Evolutionary conservation across 331 rosid genomes (phyloP).

Genomic region (Quercus phellos): DNA sequence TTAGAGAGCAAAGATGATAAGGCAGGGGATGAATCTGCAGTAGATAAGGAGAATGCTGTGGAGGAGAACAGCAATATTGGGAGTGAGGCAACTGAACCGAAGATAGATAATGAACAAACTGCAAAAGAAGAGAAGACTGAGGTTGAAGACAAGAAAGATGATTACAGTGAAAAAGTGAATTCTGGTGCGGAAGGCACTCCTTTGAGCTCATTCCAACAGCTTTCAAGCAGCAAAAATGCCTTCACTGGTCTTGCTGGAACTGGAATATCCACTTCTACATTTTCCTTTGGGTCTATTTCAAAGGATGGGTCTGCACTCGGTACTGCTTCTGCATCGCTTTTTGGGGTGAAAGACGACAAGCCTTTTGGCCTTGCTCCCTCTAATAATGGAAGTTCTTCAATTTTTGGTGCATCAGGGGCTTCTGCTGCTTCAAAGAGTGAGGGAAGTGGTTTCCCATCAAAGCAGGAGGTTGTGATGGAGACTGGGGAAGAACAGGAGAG

Average conservation of each 20-base stretch:
- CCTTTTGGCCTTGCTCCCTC: conserved; percentile 67
- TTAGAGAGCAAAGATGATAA: conserved; percentile 30
- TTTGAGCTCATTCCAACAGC: conserved; percentile 78
- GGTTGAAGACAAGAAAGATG: conserved; percentile 39
- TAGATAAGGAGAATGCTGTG: conserved; percentile 24
- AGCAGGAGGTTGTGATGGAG: conserved; percentile 82
- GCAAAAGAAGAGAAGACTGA: conserved; percentile 27
- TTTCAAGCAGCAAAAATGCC: conserved; percentile 88
- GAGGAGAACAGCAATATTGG: conserved; percentile 23
- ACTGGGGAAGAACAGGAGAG: conserved; percentile 93
- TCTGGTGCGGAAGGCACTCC: conserved; percentile 48
- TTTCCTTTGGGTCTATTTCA: conserved; percentile 68
- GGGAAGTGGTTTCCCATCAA: conserved; percentile 46
- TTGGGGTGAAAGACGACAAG: conserved; percentile 43
- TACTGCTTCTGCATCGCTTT: conserved; percentile 42
- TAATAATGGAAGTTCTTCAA: conserved; percentile 60
- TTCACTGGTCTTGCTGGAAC: conserved; percentile 93
- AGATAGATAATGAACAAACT: conserved; percentile 11
- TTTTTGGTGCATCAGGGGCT: conserved; percentile 48
- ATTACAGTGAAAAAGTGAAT: conserved; percentile 38
- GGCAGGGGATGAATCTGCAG: conserved; percentile 33
- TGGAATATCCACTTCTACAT: conserved; percentile 64
- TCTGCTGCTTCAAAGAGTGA: conserved; percentile 53
- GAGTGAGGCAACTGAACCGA: conserved; percentile 19
- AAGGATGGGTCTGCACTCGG: conserved; percentile 48